Evolutionary conservation across 768 basidiomycete species (phyloP).

Genomic region (Royoungia palumana): DNA sequence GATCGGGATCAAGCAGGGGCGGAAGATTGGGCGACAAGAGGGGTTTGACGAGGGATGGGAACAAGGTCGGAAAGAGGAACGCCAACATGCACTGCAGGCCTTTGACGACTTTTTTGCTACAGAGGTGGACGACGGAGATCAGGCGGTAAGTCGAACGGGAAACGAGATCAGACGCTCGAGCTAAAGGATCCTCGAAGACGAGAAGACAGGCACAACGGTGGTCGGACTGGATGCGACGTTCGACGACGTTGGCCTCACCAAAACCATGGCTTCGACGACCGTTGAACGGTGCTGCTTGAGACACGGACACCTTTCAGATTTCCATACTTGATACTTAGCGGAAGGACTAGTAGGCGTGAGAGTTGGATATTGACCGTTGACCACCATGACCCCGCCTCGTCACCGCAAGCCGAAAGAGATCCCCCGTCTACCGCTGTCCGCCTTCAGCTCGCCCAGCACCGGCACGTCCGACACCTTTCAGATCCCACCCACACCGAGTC

Average conservation of each 20-base stretch:
- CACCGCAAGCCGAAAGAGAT: conserved; percentile 67
- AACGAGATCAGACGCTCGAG: neutral
- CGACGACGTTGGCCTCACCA: conserved; percentile 1
- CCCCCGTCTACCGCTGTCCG: conserved; percentile 72
- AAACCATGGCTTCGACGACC: conserved; percentile 24
- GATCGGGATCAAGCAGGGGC: conserved; percentile 34
- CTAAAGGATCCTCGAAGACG: conserved; percentile 20
- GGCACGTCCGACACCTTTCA: conserved; percentile 67
- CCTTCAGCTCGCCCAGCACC: conserved; percentile 68
- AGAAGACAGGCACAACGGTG: conserved; percentile 23
- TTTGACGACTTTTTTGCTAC: conserved; percentile 55
- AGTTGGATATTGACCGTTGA: neutral
- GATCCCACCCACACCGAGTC: conserved; percentile 63
- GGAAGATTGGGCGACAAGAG: conserved; percentile 27
- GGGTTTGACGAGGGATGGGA: conserved; percentile 35
- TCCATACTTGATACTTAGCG: too few species aligned
- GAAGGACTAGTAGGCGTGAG: conserved; percentile 2
- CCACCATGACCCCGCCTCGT: conserved; percentile 35
- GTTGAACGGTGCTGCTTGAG: conserved; percentile 7
- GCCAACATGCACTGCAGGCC: conserved; percentile 50
- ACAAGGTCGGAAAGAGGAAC: conserved; percentile 47
- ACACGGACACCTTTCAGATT: too few species aligned
- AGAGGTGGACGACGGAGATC: conserved; percentile 35
- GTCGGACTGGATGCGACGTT: conserved; percentile 28
- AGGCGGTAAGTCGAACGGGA: conserved; percentile 19